Evolutionary conservation across 768 basidiomycete genomes (phyloP).

Genomic region (Tulasnella sp.): DNA sequence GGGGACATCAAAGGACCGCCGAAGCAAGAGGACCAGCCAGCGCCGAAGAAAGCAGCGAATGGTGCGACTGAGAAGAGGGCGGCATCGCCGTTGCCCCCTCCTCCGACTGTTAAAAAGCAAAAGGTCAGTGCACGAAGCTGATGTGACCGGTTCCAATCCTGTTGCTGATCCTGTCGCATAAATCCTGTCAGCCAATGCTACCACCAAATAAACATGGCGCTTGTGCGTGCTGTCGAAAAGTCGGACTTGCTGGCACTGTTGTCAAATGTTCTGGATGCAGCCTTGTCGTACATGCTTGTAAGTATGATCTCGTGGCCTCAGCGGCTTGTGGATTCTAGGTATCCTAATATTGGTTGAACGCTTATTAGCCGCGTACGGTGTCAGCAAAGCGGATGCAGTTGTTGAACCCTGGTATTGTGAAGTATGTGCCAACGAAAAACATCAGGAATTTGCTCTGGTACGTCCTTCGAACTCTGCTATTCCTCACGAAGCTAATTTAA

Average conservation of each 20-base stretch:
- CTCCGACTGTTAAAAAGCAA: conserved; percentile 46
- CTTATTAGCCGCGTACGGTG: conserved; percentile 53
- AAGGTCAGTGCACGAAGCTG: conserved; percentile 33
- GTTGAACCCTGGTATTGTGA: conserved; percentile 76
- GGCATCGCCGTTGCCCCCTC: conserved; percentile 46
- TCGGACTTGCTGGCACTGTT: conserved; percentile 65
- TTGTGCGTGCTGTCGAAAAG: conserved; percentile 66
- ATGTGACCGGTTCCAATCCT: conserved; percentile 15
- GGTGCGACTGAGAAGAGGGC: conserved; percentile 42
- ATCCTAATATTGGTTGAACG: conserved; percentile 3
- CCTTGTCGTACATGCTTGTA: conserved; percentile 72
- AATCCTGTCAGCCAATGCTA: conserved; percentile 15
- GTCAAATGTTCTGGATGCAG: conserved; percentile 73
- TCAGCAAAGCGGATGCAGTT: conserved; percentile 40
- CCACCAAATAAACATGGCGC: conserved; percentile 30
- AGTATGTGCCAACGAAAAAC: conserved; percentile 74
- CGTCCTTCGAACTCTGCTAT: conserved; percentile 21
- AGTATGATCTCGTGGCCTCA: conserved; percentile 20
- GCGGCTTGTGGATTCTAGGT: background rate
- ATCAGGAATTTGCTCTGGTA: conserved; percentile 73
- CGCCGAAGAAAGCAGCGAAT: conserved; percentile 31
- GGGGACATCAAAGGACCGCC: conserved; percentile 49
- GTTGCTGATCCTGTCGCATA: too few relatives aligned
- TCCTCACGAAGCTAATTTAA: background rate
- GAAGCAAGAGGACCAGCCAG: conserved; percentile 41